phyloP scores from a whole-genome alignment of 2,329 filamentous ascomycete species.

The Allantophomopsis lycopodina region DNA sequence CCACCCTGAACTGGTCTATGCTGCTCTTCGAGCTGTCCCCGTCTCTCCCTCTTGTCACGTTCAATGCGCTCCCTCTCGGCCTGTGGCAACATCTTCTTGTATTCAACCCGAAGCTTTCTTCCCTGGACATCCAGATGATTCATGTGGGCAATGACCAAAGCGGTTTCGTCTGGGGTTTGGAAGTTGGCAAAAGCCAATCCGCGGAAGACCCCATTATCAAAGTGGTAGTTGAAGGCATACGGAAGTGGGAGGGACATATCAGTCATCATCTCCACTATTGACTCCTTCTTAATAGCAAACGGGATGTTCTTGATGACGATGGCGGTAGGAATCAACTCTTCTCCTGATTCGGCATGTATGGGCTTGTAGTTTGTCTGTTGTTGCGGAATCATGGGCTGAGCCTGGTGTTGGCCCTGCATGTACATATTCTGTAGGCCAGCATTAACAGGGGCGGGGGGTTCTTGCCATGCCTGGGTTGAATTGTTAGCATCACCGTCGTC shows the following conservation, averaged over 20 bases:
- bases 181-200: slow-evolving; percentile 97
- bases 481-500: slow-evolving; percentile 8
- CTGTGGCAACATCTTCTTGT: slow-evolving; percentile 98
- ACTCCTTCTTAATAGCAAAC: slow-evolving; percentile 95
- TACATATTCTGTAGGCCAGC: slow-evolving; percentile 22
- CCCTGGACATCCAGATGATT: slow-evolving; percentile 95
- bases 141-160: slow-evolving; percentile 80
- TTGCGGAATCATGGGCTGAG: slow-evolving; percentile 2
- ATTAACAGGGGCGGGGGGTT: slow-evolving; percentile 28
- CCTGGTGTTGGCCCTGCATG: slow-evolving; percentile 8
- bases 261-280: slow-evolving; percentile 84
- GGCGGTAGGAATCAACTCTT: slow-evolving; percentile 92
- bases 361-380: no score
- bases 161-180: slow-evolving; percentile 87
- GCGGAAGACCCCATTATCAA: slow-evolving; percentile 93
- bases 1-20: slow-evolving; percentile 55
- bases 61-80: slow-evolving; percentile 93
- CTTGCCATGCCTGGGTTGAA: slow-evolving; percentile 47
- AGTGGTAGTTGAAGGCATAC: slow-evolving; percentile 99
- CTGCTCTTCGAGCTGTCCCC: slow-evolving; percentile 93
- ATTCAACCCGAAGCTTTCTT: slow-evolving; percentile 88
- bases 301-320: slow-evolving; percentile 99
- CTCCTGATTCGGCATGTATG: slow-evolving; percentile 19
- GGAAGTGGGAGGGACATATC: slow-evolving; percentile 86
- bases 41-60: slow-evolving; percentile 88